Base-by-base conservation (phyloP, 305 asterid genomes). In the Euphrasia arctica region DNA sequence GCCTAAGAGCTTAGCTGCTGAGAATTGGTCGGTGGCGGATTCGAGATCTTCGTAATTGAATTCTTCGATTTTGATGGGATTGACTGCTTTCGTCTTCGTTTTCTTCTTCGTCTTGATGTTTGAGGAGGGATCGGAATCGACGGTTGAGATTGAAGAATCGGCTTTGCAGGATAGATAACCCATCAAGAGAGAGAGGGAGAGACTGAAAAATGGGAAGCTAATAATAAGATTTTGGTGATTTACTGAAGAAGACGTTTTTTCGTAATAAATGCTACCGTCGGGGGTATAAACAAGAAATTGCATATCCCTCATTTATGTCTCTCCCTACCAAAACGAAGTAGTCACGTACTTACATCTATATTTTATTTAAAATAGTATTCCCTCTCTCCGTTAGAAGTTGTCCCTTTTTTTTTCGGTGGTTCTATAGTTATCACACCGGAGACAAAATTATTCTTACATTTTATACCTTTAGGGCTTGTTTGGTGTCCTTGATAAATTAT, bases 111-210 rank as follows among this genome's bases (percentile, higher is more conserved):
- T 25, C 27, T 25, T 25, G 27, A 25, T 8, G 27, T 1, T 15
- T 47, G 76, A 72, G 48, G 27, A 81, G 2, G 14, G 15, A 25
- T 54, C 60, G 59, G 83, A 71, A 73, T 80, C 69, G 60, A 90
- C 66, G 13, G 77, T 77, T 27, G 83, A 75, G 67, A 82, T 63
- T 0, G 97, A 79, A 31, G 97, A 90, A 62, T 83, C 87, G 7
- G 95, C 86, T 71, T 78, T 85, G 69, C 95, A 90, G 43, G 97
- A 87, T 59, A 90, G 78, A 74, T 87, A 87, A 72, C 94, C 81
- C 84, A 79, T 76, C 70, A 18, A 9, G 27, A 48, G 54, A 49
- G 54, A 13, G 54, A 48, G 51, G 12, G 51, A 47, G 51, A 48
- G 22, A 48, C 36, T 43, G 11, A 48, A 47, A 47, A 47, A 47